Evolutionary conservation across 208 protist genomes (phyloP), one percentile per base, ranked within the genome.

Genomic region (Acanthamoeba sp.): DNA sequence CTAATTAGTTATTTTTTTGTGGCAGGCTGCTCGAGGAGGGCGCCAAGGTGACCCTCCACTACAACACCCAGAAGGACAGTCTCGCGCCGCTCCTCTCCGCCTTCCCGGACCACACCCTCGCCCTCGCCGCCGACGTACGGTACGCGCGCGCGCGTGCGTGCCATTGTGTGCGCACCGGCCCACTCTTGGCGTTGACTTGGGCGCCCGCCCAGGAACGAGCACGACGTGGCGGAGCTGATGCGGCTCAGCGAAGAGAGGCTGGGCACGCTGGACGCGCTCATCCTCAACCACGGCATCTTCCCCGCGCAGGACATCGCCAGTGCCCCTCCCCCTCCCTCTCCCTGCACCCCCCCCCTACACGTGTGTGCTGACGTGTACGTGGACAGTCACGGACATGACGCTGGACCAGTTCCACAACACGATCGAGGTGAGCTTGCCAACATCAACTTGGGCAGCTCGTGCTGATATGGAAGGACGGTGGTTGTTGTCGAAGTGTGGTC

Each of bases 371-470:
- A 38, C 4, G 4, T 18, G 29, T 45, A 89, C 82, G 7, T 66
- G 36, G n/a, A n/a, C 82, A 89, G 82, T 89, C n/a, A 64, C 82
- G 14, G 82, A 89, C n/a, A 89, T 89, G 82, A 40, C 82, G 45
- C 82, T 89, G 10, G 82, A 89, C 6, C 82, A 89, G 55, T 89
- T 29, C 29, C 82, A 89, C 10, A 52, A 62, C 82, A 89, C 82
- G 20, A 89, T 89, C 29, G 82, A 89, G 45, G 82, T 80, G 10
- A 12, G 7, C 14, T 69, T 27, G n/a, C 24, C 14, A 9, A 69
- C n/a, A 22, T 22, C 9, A n/a, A n/a, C n/a, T n/a, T n/a, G n/a
- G n/a, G n/a, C n/a, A n/a, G n/a, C n/a, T n/a, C n/a, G n/a, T n/a
- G n/a, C n/a, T n/a, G n/a, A n/a, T n/a, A n/a, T n/a, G n/a, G n/a